A percentile compares a stretch with the other conserved stretches of the same genome.
Conservation (phyloP, 2,329 filamentous ascomycete species). For the Aspergillus pseudoviridinutans region DNA sequence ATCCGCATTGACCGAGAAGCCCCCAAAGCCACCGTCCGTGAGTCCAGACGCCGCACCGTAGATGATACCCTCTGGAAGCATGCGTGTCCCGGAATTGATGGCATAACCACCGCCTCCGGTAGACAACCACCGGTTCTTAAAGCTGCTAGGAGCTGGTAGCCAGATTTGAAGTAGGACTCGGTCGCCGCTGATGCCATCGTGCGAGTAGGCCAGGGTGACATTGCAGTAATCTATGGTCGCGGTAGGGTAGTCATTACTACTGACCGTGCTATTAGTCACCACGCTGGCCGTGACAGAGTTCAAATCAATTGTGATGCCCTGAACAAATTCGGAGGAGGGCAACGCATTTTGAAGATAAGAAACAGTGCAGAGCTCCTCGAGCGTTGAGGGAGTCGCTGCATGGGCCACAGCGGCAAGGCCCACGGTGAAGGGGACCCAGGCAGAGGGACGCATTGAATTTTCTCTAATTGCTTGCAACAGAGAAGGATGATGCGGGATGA, state of each 20-base stretch:
- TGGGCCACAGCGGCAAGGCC: neutral
- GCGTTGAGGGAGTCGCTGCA: neutral
- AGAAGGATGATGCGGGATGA: no score
- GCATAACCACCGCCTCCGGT: conserved; percentile 47
- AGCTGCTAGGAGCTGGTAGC: conserved; percentile 42
- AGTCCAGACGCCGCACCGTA: neutral
- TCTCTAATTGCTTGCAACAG: neutral
- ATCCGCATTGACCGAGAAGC: neutral
- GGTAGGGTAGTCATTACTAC: conserved; percentile 7
- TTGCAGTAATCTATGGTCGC: conserved; percentile 37
- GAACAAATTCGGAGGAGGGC: neutral
- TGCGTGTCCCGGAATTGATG: conserved; percentile 33
- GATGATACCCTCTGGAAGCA: neutral
- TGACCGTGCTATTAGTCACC: neutral
- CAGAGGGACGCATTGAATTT: neutral
- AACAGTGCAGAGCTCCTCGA: neutral
- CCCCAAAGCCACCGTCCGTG: neutral
- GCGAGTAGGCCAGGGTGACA: conserved; percentile 45
- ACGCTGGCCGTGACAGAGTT: neutral
- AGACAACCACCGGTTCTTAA: conserved; percentile 46
- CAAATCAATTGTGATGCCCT: neutral
- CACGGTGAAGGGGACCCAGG: neutral
- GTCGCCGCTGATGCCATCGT: conserved; percentile 36
- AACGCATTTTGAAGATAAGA: neutral
- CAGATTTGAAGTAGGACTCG: conserved; percentile 39